A percentile compares a stretch with the other conserved stretches of the same genome.
Conservation (phyloP, 306 rosid genomes). For the Medicago arabica region DNA sequence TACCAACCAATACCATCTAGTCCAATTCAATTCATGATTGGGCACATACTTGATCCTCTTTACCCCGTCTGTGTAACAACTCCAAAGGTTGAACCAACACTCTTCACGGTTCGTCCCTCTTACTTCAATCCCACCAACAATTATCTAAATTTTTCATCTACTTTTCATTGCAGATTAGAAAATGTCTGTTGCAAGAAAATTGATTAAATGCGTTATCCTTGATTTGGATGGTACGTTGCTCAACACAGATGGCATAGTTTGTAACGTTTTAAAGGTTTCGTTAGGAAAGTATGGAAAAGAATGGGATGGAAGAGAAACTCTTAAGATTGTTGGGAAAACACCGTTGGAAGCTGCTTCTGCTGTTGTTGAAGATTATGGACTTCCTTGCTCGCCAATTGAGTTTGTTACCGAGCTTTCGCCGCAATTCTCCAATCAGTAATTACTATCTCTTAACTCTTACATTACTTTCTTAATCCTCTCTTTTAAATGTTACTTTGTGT, state of each 20-base stretch:
- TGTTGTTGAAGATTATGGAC: slow-evolving; percentile 75
- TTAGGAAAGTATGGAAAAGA: slow-evolving; percentile 71
- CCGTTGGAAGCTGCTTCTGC: slow-evolving; percentile 75
- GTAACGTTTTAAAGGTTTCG: slow-evolving; percentile 60
- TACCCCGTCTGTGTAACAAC: no score
- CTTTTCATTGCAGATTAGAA: slow-evolving; percentile 38
- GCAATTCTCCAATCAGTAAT: slow-evolving; percentile 68
- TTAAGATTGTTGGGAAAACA: slow-evolving; percentile 64
- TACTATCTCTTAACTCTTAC: slow-evolving; percentile 5
- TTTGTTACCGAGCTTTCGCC: slow-evolving; percentile 72
- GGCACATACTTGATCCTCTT: no score
- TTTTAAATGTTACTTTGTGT: no score
- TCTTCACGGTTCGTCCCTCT: no score
- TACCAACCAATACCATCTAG: no score
- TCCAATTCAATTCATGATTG: no score
- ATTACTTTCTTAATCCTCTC: slow-evolving; percentile 6
- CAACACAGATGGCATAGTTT: slow-evolving; percentile 80
- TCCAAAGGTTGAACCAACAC: no score
- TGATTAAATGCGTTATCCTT: slow-evolving; percentile 68
- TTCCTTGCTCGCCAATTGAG: slow-evolving; percentile 72
- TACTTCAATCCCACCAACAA: background rate
- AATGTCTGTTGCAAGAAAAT: slow-evolving; percentile 56
- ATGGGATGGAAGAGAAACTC: slow-evolving; percentile 95
- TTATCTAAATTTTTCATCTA: background rate
- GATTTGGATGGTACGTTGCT: slow-evolving; percentile 94